Conservation (phyloP, 140 eudicot genomes). For the Flaveria floridana region DNA sequence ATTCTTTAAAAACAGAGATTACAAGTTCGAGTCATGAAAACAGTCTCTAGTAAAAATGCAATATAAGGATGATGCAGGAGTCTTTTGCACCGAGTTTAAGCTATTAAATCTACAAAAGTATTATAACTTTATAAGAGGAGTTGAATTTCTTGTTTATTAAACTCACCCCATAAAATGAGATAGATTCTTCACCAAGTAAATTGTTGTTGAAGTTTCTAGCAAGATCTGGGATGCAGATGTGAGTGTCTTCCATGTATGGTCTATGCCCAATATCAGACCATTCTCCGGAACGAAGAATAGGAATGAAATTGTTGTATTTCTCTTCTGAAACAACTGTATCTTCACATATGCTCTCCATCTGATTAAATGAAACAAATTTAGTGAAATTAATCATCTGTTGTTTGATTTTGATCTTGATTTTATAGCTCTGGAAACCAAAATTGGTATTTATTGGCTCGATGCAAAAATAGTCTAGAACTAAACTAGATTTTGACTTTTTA, state of each 20-base stretch:
- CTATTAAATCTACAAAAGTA: background rate
- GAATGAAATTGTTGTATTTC: slow-evolving; percentile 50
- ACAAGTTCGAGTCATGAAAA: too few relatives aligned
- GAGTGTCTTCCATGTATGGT: slow-evolving; percentile 85
- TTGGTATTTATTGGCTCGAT: background rate
- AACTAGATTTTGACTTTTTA: slow-evolving; percentile 13
- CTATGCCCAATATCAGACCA: slow-evolving; percentile 90
- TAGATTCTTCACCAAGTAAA: slow-evolving; percentile 53
- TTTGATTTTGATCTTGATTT: background rate
- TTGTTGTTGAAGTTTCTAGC: slow-evolving; percentile 56
- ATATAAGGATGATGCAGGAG: too few relatives aligned
- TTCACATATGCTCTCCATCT: slow-evolving; percentile 87
- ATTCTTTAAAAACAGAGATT: background rate
- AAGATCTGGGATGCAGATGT: slow-evolving; percentile 71
- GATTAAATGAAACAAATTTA: slow-evolving; percentile 23
- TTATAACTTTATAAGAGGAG: background rate
- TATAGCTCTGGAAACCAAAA: background rate
- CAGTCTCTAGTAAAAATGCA: too few relatives aligned
- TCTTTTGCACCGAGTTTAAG: background rate
- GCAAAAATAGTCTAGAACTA: background rate
- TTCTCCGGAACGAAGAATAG: slow-evolving; percentile 79
- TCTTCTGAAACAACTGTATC: slow-evolving; percentile 53
- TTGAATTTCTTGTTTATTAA: background rate
- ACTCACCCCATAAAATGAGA: slow-evolving; percentile 84
- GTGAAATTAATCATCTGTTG: background rate